A percentile compares a stretch with the other conserved stretches of the same genome.
Evolutionary conservation across 2,329 filamentous ascomycete species (phyloP).

Genomic region (Pseudogymnoascus sp.): DNA sequence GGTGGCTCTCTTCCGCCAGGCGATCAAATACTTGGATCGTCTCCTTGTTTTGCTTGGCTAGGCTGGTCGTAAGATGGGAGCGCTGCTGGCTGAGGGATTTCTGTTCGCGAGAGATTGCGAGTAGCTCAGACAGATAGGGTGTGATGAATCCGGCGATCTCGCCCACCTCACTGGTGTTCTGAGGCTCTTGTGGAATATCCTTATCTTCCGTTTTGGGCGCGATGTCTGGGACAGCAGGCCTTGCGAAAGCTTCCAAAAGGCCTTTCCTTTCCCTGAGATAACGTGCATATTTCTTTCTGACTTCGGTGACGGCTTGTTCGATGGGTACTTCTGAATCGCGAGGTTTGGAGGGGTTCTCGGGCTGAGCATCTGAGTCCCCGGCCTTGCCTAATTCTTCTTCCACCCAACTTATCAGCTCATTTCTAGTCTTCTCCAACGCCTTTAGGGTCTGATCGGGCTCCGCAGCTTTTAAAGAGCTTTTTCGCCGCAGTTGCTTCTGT

Average conservation of each 20-base stretch:
- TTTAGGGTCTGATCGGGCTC: conserved; percentile 26
- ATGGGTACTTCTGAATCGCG: neutral
- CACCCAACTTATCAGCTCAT: conserved; percentile 56
- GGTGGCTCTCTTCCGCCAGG: conserved; percentile 52
- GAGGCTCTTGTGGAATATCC: neutral
- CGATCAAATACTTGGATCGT: conserved; percentile 42
- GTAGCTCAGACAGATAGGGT: conserved; percentile 47
- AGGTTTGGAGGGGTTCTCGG: conserved; percentile 12
- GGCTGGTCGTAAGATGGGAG: conserved; percentile 41
- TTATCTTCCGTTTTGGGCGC: conserved; percentile 7
- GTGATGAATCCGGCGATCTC: conserved; percentile 38
- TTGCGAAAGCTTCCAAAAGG: neutral
- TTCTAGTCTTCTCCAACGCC: conserved; percentile 47
- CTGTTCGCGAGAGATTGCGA: conserved; percentile 46
- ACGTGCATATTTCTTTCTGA: conserved; percentile 7
- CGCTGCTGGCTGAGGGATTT: conserved; percentile 50
- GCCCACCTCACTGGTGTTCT: conserved; percentile 12
- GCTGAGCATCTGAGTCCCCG: conserved; percentile 18
- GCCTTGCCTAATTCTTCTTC: conserved; percentile 52
- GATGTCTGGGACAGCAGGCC: conserved; percentile 15
- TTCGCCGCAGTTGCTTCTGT: conserved; percentile 18
- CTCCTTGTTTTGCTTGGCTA: conserved; percentile 44
- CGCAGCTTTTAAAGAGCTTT: conserved; percentile 9
- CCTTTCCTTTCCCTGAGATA: neutral
- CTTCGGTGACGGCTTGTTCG: conserved; percentile 2